Evolutionary conservation across 176 grass and related monocot species (phyloP), one percentile per base, ranked within the genome.

Genomic region (Urochloa ruziziensis): DNA sequence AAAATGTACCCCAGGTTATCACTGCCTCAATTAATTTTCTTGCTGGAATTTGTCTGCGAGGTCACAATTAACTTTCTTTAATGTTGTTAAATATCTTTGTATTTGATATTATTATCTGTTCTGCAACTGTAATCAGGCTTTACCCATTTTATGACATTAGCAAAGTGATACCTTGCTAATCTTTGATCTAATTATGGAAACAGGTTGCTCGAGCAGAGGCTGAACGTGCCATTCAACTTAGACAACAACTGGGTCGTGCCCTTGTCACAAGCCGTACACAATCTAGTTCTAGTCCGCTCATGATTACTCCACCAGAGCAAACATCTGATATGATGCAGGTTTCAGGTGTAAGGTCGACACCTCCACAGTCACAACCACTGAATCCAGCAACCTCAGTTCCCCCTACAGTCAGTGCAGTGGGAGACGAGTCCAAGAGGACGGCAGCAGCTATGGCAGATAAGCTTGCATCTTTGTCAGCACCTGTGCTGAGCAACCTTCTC

Each of bases 391-490:
- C 84, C 59, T 87, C 88, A 57, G 23, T 69, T 84, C 82, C 74
- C 2, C 33, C 62, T 48, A 69, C 84, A 40, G 78, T 75, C 47
- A 87, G 44, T 83, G 80, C 67, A 4, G 79, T 70, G 58, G 82
- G 78, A 72, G 85, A 90, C 23, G 89, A 99, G 53, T 75, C 91
- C 63, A 99, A 94, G 76, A 96, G 85, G 61, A 86, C 91, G n/a
- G 97, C 97, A 32, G 97, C 97, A 86, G 97, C 91, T 61, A 90
- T 99, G 60, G 97, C 91, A 34, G 97, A 92, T 62, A 99, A 94
- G 81, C 86, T 99, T 70, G 88, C 89, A 61, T 94, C 97, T 63
- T 92, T 91, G 75, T 86, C 93, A 85, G 84, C 91, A 40, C 89
- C 93, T 3, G 93, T 91, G 49, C 82, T 99, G 25, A 83, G 77